Evolutionary conservation across 768 basidiomycete species (phyloP).

Genomic region (Kwoniella bestiolae): DNA sequence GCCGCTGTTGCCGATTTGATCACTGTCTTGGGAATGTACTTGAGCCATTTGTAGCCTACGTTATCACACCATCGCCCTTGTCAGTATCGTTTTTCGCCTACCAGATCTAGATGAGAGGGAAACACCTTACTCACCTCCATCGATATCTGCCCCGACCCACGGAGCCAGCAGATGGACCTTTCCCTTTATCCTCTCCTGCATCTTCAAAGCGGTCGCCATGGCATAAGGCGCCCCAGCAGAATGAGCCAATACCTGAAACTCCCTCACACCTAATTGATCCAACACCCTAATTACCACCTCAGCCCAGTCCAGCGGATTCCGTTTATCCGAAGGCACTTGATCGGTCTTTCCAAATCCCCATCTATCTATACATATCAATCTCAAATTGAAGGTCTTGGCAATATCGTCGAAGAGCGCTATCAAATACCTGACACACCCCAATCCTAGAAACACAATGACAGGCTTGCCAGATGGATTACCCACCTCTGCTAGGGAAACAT

Average conservation of each 20-base stretch:
- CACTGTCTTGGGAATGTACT: slow-evolving; percentile 90
- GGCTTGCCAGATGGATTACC: slow-evolving; percentile 84
- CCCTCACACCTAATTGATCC: slow-evolving; percentile 73
- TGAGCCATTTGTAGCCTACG: slow-evolving; percentile 94
- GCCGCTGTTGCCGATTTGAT: slow-evolving; percentile 94
- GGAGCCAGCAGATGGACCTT: slow-evolving; percentile 88
- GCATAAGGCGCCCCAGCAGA: slow-evolving; percentile 96
- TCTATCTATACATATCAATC: slow-evolving; percentile 93
- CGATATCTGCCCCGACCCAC: slow-evolving; percentile 86
- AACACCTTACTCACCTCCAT: slow-evolving; percentile 80
- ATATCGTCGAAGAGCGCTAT: slow-evolving; percentile 96
- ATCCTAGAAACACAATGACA: slow-evolving; percentile 85
- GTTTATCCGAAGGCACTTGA: slow-evolving; percentile 63
- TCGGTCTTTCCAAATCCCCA: slow-evolving; percentile 91
- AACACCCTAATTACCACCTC: slow-evolving; percentile 86
- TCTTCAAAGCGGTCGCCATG: slow-evolving; percentile 77
- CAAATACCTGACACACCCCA: slow-evolving; percentile 92
- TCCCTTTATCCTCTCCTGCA: slow-evolving; percentile 75
- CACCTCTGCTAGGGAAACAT: slow-evolving; percentile 90
- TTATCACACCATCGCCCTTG: too few relatives aligned
- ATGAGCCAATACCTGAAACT: slow-evolving; percentile 91
- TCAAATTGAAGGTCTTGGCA: slow-evolving; percentile 80
- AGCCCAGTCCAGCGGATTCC: slow-evolving; percentile 89
- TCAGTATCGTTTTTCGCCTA: too few relatives aligned
- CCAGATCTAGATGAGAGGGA: not conserved